Evolutionary conservation across 2,329 filamentous ascomycete genomes (phyloP).

Genomic region (Aspergillus puulaauensis): DNA sequence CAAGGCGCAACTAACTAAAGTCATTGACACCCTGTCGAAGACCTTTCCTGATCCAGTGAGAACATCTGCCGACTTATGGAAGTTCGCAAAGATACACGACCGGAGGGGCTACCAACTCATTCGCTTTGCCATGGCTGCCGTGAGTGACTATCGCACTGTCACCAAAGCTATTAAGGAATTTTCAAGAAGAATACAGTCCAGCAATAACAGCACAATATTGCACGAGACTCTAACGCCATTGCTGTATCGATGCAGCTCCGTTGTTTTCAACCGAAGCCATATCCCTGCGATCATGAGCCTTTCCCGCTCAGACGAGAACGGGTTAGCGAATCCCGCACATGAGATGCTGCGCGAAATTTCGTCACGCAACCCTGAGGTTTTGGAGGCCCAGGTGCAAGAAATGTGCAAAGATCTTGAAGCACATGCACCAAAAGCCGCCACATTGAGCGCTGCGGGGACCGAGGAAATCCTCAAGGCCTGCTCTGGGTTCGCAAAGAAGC

Average conservation of each 20-base stretch:
- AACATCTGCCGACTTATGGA: slow-evolving; percentile 75
- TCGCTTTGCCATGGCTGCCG: slow-evolving; percentile 77
- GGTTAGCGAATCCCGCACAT: slow-evolving; percentile 75
- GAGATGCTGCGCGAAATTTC: slow-evolving; percentile 92
- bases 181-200: slow-evolving; percentile 73
- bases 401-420: slow-evolving; percentile 83
- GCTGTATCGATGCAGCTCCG: slow-evolving; percentile 76
- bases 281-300: slow-evolving; percentile 86
- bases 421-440: slow-evolving; percentile 70
- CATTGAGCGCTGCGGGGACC: slow-evolving; percentile 68
- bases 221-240: slow-evolving; percentile 80
- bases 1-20: slow-evolving; percentile 68
- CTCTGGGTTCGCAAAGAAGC: slow-evolving; percentile 83
- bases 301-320: slow-evolving; percentile 78
- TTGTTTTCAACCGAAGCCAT: slow-evolving; percentile 94
- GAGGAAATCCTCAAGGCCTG: slow-evolving; percentile 93
- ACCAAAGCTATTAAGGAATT: slow-evolving; percentile 88
- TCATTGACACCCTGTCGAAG: slow-evolving; percentile 70
- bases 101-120: slow-evolving; percentile 86
- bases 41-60: slow-evolving; percentile 74
- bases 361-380: slow-evolving; percentile 80
- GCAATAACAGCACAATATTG: slow-evolving; percentile 60
- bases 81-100: slow-evolving; percentile 88
- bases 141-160: slow-evolving; percentile 90
- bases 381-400: slow-evolving; percentile 89